Base-by-base conservation (phyloP, 768 basidiomycete species). In the Phlebiopsis flavidoalba region DNA sequence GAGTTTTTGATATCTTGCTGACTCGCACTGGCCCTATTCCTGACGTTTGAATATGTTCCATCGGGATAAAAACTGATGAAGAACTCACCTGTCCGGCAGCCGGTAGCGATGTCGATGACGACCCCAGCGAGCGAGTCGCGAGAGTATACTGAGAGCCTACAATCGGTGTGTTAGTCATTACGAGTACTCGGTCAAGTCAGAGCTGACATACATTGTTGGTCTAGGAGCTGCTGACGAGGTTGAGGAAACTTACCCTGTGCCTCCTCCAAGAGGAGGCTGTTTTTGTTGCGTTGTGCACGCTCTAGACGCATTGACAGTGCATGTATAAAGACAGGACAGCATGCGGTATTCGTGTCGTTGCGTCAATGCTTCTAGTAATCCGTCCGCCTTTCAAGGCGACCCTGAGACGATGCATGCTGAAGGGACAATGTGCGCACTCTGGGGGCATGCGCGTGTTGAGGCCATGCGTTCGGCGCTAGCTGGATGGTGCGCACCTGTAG, bases 1-100 rank as follows among this genome's bases (percentile, higher is more conserved):
- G 57, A 56, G 46, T 70, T 67, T n/a, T 15, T 56, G 45, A 31
- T 50, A 21, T 17, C 31, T 58, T 11, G 37, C 17, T 3, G 40
- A 3, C 19, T 22, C 49, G 26, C 12, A 31, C 8, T 50, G 49
- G 19, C 12, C 19, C 21, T 21, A n/a, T 14, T 1, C 11, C 26
- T 3, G 14, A 21, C 14, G 26, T 7, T 7, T 12, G 21, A 31
- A 12, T 4, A 11, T 2, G 21, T 21, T 19, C 19, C 26, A 6
- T 11, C 7, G 19, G 8, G 5, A 12, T 50, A 50, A 50, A 19
- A 2, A 31, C 26, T 6, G 8, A 43, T 2, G 10, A 3, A 12
- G 40, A 43, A 43, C 11, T 17, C 17, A 43, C 40, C 40, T 43
- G 40, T 12, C 3, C 40, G 17, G 40, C 8, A 43, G 40, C 8